phyloP scores from a whole-genome alignment of 176 grass and related monocot genomes.

The Saccharum spontaneum region DNA sequence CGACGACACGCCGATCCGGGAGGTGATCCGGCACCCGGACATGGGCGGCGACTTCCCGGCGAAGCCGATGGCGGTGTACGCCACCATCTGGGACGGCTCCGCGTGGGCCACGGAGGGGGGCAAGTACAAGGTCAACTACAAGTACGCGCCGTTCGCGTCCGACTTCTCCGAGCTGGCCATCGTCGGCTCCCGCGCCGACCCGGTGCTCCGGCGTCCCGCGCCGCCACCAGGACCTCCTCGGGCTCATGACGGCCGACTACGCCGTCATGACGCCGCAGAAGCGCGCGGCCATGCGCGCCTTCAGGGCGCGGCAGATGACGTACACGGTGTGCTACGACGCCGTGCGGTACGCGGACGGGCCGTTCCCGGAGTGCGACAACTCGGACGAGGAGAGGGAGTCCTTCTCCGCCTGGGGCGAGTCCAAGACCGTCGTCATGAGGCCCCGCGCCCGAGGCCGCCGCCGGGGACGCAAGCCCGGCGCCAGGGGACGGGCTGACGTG shows the following conservation, averaged over 20 bases:
- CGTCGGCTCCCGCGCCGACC: conserved; percentile 47
- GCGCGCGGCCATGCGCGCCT: conserved; percentile 75
- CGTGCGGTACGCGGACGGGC: conserved; percentile 53
- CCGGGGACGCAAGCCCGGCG: conserved; percentile 17
- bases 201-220: conserved; percentile 32
- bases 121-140: conserved; percentile 86
- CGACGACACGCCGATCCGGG: conserved; percentile 71
- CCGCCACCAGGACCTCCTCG: conserved; percentile 31
- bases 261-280: conserved; percentile 63
- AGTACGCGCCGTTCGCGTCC: conserved; percentile 69
- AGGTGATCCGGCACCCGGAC: conserved; percentile 58
- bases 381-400: conserved; percentile 52
- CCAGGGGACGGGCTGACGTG: background rate
- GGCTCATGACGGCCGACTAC: conserved; percentile 53
- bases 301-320: conserved; percentile 59
- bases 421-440: conserved; percentile 63
- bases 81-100: conserved; percentile 89
- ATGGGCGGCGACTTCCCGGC: conserved; percentile 82
- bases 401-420: conserved; percentile 82
- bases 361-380: conserved; percentile 79
- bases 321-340: conserved; percentile 86
- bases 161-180: conserved; percentile 56
- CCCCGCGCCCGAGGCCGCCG: conserved; percentile 44
- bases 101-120: conserved; percentile 77
- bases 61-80: conserved; percentile 83